A percentile compares a stretch with the other conserved stretches of the same genome.
These are phyloP conservation scores for Rhododendron molle DNA, from an alignment of 148 eudicot species.

Conservation along the genomic window DNA sequence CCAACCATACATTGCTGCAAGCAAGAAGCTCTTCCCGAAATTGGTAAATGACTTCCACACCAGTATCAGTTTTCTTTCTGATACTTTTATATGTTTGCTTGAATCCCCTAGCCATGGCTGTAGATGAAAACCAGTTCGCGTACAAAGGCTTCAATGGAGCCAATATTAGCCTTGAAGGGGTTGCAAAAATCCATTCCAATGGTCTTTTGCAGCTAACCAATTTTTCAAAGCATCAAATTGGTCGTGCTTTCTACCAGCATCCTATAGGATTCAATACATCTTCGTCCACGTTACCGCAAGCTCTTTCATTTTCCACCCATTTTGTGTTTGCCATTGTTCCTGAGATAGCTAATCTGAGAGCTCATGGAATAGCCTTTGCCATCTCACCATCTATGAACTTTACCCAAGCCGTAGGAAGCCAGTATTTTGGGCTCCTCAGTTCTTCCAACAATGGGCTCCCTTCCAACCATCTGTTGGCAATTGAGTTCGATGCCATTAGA, in stretches of 20 bases:
- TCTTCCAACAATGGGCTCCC: background rate
- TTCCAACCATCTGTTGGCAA: no score
- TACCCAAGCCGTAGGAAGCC: no score
- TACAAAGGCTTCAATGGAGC: slow-evolving; percentile 15
- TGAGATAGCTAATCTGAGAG: background rate
- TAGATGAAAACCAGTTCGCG: background rate
- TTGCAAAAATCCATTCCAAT: slow-evolving; percentile 9
- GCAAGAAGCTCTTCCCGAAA: background rate
- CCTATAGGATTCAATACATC: background rate
- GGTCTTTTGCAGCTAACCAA: slow-evolving; percentile 28
- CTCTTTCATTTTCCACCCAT: slow-evolving; percentile 8
- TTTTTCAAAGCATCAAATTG: slow-evolving; percentile 6
- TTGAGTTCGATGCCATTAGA: no score
- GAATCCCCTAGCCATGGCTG: background rate
- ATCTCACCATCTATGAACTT: slow-evolving; percentile 10
- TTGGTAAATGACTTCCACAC: background rate
- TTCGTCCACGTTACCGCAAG: background rate
- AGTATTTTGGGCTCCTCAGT: no score
- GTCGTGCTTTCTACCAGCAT: slow-evolving; percentile 21
- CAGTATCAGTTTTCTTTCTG: background rate
- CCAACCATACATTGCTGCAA: background rate
- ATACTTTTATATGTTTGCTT: background rate
- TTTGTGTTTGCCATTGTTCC: slow-evolving; percentile 17
- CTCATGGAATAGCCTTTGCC: slow-evolving; percentile 23
- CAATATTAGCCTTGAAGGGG: slow-evolving; percentile 20